Base-by-base conservation (phyloP, 495 filamentous ascomycete species). In the Filosporella fistucella region DNA sequence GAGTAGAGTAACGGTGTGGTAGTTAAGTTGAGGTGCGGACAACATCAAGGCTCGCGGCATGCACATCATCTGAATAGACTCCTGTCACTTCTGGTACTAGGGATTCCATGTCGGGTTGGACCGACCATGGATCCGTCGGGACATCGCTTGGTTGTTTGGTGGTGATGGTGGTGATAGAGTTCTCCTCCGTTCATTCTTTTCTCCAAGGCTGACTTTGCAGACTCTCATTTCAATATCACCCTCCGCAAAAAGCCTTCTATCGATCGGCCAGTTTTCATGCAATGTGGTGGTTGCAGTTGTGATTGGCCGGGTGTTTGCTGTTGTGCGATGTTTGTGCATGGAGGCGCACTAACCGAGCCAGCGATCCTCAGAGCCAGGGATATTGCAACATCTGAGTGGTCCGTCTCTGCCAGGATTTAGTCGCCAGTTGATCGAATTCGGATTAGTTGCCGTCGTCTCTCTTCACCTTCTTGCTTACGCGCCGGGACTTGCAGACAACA, bases 401-500 rank as follows among this genome's bases (percentile, higher is more conserved):
- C 7, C 10, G 16, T 28, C 17, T 6, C 23, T 7, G 26, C 41
- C 26, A 36, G 47, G 41, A 42, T 45, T 26, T 46, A 55, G 50
- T 45, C 47, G 43, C 42, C 38, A 30, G 30, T 21, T 16, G 34
- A n/a, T 38, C 53, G 42, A 51, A 57, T 39, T 20, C 39, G 4
- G 20, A 42, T 39, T 49, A 52, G 48, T 26, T 42, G 25, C 46
- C 42, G 22, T 42, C 26, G n/a, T n/a, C n/a, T n/a, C n/a, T n/a
- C 17, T 26, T 47, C 37, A 40, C 39, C 28, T 18, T 56, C 38
- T 45, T 22, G n/a, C n/a, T n/a, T 56, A 56, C 48, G 54, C 54
- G 54, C 54, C 48, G 47, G 48, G 48, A 48, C 48, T 56, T 48
- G 54, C 54, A 52, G 47, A 34, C n/a, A n/a, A n/a, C n/a, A n/a